Base-by-base conservation (phyloP, 768 basidiomycete species). In the Lactarius pseudohatsudake region DNA sequence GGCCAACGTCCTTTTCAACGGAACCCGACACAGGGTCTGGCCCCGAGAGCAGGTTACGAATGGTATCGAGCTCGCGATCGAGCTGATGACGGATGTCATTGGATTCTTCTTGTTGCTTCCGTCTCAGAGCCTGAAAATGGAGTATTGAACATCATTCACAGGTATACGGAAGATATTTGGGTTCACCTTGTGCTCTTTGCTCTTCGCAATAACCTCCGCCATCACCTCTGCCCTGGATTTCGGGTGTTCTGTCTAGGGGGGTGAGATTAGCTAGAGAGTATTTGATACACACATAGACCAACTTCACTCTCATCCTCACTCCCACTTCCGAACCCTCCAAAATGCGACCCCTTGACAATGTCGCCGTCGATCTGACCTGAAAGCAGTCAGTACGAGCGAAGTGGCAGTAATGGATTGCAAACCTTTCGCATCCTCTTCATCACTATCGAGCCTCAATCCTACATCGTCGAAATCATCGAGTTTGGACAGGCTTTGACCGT, bases 201-300 rank as follows among this genome's bases (percentile, higher is more conserved):
- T 96, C 78, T 98, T 99, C 1, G 94, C 91, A 55, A 99, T 93
- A 40, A 99, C 91, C 75, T 99, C 97, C 0, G 91, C 86, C 97
- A 99, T 98, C 67, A 98, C 92, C 73, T 99, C 96, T 2, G 92
- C 89, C 77, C 96, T 97, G 4, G 89, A 86, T 78, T 92, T 96
- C 77, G 96, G 97, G 66, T 88, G 81, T 56, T 85, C 85, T 9
- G 90, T 90, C 92, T 95, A 72, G 4, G 66, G 16, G 50, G 30
- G 66, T 57, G 26, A 47, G 50, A 64, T 60, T 38, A 64, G 55
- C 22, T 58, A 64, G 55, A 60, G 63, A 38, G 38, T 50, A 9
- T 67, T 15, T 62, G 18, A 38, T 22, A 36, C 16, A 38, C 11
- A n/a, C 26, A 57, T 50, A 16, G 62, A n/a, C 53, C 58, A 38